Evolutionary conservation across 208 protist genomes (phyloP).

Genomic region (Wallacemonas sp.): DNA sequence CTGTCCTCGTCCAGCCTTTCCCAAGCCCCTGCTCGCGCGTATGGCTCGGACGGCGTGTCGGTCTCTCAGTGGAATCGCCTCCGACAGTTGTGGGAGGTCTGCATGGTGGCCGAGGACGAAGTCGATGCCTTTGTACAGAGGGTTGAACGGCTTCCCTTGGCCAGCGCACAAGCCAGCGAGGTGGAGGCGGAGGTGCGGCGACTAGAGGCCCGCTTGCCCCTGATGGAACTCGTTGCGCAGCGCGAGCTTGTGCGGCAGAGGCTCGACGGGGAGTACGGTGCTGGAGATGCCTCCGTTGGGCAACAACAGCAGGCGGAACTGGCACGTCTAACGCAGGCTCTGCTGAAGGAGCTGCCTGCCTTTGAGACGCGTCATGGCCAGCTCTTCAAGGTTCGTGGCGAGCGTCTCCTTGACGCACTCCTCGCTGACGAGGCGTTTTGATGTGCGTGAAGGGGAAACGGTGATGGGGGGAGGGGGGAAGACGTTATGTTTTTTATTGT

Average conservation of each 20-base stretch:
- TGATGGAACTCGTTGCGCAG: slow-evolving; percentile 71
- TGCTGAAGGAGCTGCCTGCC: slow-evolving; percentile 45
- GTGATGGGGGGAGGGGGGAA: neutral
- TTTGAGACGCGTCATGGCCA: slow-evolving; percentile 53
- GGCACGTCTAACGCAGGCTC: slow-evolving; percentile 42
- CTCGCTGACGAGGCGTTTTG: slow-evolving; percentile 9
- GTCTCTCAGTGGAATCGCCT: slow-evolving; percentile 22
- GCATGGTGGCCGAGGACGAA: slow-evolving; percentile 45
- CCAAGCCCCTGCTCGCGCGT: too few relatives aligned
- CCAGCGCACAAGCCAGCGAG: slow-evolving; percentile 10
- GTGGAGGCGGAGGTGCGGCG: slow-evolving; percentile 40
- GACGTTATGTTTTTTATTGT: too few relatives aligned
- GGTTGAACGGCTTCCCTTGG: neutral
- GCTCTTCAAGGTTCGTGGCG: slow-evolving; percentile 42
- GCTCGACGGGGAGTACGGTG: too few relatives aligned
- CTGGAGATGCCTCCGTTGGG: too few relatives aligned
- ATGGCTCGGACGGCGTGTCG: neutral
- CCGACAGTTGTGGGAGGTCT: slow-evolving; percentile 56
- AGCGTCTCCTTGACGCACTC: slow-evolving; percentile 42
- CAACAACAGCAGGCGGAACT: slow-evolving; percentile 46
- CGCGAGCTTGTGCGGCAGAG: slow-evolving; percentile 54
- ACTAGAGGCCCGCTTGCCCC: slow-evolving; percentile 62
- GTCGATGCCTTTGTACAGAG: slow-evolving; percentile 17
- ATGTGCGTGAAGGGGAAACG: slow-evolving; percentile 1
- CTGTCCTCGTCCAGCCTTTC: too few relatives aligned